Conservation (phyloP, 1,284 basidiomycete species). For the Cryptococcus hybrid region DNA sequence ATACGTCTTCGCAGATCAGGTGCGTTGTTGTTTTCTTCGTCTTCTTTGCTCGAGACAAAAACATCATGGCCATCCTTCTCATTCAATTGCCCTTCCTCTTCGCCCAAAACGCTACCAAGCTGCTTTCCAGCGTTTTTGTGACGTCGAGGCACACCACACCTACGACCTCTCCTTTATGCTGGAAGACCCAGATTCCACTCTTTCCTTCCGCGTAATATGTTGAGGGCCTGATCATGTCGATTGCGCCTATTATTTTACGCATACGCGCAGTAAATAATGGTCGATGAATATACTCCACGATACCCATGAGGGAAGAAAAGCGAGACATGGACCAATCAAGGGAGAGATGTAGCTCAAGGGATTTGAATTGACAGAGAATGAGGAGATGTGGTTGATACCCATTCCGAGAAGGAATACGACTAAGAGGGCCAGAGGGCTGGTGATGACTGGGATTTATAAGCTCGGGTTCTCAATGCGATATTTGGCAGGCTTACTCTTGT, state of each 20-base stretch:
- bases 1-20: neutral
- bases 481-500: conserved; percentile 32
- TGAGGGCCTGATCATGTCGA: conserved; percentile 59
- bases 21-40: neutral
- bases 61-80: conserved; percentile 43
- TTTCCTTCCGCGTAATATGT: conserved; percentile 63
- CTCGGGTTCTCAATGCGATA: neutral
- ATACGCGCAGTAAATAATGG: conserved; percentile 45
- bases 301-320: conserved; percentile 65
- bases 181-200: conserved; percentile 67
- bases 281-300: conserved; percentile 58
- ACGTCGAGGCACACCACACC: conserved; percentile 71
- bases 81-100: conserved; percentile 19
- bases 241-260: conserved; percentile 57
- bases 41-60: neutral
- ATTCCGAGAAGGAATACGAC: conserved; percentile 62
- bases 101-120: conserved; percentile 21
- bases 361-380: conserved; percentile 58
- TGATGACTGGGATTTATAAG: conserved; percentile 54
- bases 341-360: conserved; percentile 59
- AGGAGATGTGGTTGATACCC: conserved; percentile 59
- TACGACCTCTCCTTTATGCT: conserved; percentile 60
- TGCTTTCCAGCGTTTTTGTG: conserved; percentile 36
- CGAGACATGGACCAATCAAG: conserved; percentile 63
- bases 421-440: conserved; percentile 60